These are phyloP conservation scores for Candida pseudoviswanathii DNA, from an alignment of 1,139 yeast genomes.

Conservation along the genomic window DNA sequence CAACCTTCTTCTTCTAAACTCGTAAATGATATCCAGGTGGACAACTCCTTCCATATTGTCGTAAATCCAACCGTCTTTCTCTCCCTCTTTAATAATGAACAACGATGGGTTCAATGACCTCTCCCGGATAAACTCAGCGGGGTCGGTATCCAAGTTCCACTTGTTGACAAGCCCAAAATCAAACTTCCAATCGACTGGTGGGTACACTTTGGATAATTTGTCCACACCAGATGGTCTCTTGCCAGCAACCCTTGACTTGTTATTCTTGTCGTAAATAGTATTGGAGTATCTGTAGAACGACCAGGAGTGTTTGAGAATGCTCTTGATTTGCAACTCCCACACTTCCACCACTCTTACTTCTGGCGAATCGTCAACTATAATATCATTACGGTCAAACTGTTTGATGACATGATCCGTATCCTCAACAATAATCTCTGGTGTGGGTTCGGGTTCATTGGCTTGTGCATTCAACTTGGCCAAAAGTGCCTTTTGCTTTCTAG, in stretches of 20 bases:
- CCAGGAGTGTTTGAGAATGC: slow-evolving; percentile 65
- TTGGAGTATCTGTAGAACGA: slow-evolving; percentile 37
- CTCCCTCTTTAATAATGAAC: slow-evolving; percentile 35
- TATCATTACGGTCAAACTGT: slow-evolving; percentile 46
- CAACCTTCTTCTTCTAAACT: slow-evolving; percentile 59
- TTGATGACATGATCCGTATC: slow-evolving; percentile 5
- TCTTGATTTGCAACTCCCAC: slow-evolving; percentile 72
- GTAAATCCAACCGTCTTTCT: slow-evolving; percentile 48
- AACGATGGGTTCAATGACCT: slow-evolving; percentile 36
- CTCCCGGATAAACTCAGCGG: slow-evolving; percentile 54
- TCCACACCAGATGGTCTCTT: slow-evolving; percentile 67
- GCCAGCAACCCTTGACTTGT: slow-evolving; percentile 55
- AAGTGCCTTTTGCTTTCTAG: slow-evolving; percentile 11
- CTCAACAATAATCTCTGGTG: slow-evolving; percentile 12
- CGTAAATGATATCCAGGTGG: slow-evolving; percentile 27
- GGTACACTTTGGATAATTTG: slow-evolving; percentile 54
- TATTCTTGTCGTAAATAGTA: slow-evolving; percentile 52
- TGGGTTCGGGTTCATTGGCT: slow-evolving; percentile 8
- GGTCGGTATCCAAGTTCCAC: slow-evolving; percentile 69
- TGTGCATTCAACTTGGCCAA: slow-evolving; percentile 1
- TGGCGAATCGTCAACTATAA: slow-evolving; percentile 69
- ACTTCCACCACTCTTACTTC: slow-evolving; percentile 67
- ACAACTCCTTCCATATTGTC: slow-evolving; percentile 30
- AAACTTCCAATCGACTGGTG: slow-evolving; percentile 80
- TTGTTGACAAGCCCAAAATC: slow-evolving; percentile 51